Evolutionary conservation across 345 rosid species (phyloP).

Genomic region (Linum tenue): DNA sequence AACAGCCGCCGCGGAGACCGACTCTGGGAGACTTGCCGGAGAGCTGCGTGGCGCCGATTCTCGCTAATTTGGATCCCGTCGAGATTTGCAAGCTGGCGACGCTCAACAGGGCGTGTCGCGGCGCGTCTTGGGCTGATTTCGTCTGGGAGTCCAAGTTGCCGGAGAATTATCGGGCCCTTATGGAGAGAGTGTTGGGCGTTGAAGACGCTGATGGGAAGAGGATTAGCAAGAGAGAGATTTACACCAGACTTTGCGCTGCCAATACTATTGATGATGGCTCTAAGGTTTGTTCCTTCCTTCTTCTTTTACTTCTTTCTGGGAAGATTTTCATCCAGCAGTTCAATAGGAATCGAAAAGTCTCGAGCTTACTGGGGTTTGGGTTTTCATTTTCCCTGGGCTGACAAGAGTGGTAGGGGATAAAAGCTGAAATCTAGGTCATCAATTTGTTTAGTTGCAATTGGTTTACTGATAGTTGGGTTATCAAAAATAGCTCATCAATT

Average conservation of each 20-base stretch:
- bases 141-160: conserved; percentile 36
- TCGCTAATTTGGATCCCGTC: conserved; percentile 21
- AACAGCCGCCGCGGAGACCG: not conserved
- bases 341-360: not conserved
- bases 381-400: no score
- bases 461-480: no score
- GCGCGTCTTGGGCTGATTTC: conserved; percentile 29
- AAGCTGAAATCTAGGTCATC: no score
- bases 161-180: conserved; percentile 16
- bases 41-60: conserved; percentile 21
- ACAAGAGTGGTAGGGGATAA: no score
- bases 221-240: conserved; percentile 26
- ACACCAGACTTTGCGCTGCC: conserved; percentile 20
- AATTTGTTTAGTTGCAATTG: no score
- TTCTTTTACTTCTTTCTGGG: not conserved
- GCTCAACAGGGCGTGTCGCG: conserved; percentile 22
- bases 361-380: not conserved
- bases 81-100: conserved; percentile 30
- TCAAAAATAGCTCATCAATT: no score
- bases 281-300: conserved; percentile 16
- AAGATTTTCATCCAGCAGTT: not conserved
- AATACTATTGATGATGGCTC: conserved; percentile 25
- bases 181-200: conserved; percentile 11
- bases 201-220: not conserved
- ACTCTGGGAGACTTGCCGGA: conserved; percentile 33